These are phyloP conservation scores for Fraxinus paxiana DNA, from an alignment of 305 asterid genomes.

Conservation along the genomic window DNA sequence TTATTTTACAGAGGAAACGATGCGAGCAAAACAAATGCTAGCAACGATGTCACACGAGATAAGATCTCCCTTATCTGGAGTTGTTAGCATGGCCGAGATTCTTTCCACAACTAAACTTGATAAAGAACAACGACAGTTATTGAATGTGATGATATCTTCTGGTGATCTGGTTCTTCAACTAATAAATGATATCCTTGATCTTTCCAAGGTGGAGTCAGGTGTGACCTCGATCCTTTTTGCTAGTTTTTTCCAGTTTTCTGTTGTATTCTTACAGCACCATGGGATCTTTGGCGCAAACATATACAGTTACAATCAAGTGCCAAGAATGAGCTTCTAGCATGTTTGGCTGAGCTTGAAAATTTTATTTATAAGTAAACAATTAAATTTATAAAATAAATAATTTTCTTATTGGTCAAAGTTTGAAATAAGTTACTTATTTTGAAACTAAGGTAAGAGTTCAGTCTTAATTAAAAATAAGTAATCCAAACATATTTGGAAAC, in stretches of 20 bases:
- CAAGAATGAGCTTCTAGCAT: background rate
- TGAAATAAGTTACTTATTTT: background rate
- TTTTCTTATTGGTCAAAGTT: background rate
- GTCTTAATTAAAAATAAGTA: background rate
- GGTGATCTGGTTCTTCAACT: slow-evolving; percentile 87
- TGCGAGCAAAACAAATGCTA: slow-evolving; percentile 94
- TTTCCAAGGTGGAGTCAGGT: slow-evolving; percentile 97
- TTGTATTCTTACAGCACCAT: background rate
- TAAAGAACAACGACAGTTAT: slow-evolving; percentile 68
- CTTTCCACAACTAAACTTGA: slow-evolving; percentile 75
- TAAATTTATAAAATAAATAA: background rate
- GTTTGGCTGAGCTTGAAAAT: background rate
- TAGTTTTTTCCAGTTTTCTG: background rate
- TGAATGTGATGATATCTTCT: slow-evolving; percentile 78
- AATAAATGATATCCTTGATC: slow-evolving; percentile 87
- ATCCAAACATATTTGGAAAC: background rate
- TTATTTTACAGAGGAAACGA: slow-evolving; percentile 70
- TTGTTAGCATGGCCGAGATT: slow-evolving; percentile 89
- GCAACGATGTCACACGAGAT: slow-evolving; percentile 99
- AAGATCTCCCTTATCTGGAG: slow-evolving; percentile 90
- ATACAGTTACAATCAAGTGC: background rate
- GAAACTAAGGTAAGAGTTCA: background rate
- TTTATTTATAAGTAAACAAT: background rate
- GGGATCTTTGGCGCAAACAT: background rate
- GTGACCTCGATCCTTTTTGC: slow-evolving; percentile 5